A percentile compares a stretch with the other conserved stretches of the same genome.
Conservation (phyloP, 1,284 basidiomycete genomes). For the Cryptococcus sp. region DNA sequence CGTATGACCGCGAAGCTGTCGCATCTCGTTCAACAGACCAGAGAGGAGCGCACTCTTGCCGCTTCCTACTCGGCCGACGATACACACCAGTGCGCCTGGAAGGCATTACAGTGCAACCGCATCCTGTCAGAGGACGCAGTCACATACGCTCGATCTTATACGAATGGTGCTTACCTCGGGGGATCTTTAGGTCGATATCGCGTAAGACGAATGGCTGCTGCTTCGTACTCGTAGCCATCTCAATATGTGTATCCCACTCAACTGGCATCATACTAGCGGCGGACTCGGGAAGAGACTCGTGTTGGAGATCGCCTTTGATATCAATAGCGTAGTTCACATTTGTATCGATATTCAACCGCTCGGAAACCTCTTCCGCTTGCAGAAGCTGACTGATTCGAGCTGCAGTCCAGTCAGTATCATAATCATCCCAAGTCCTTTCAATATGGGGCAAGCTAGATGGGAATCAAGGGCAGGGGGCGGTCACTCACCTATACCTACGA, state of each 20-base stretch:
- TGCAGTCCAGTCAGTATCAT: background rate
- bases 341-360: slow-evolving; percentile 59
- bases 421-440: background rate
- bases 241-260: slow-evolving; percentile 2
- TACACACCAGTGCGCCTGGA: slow-evolving; percentile 34
- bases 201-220: slow-evolving; percentile 8
- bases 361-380: slow-evolving; percentile 62
- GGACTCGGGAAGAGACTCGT: slow-evolving; percentile 61
- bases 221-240: slow-evolving; percentile 11
- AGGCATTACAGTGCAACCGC: background rate
- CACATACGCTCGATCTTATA: too few relatives aligned
- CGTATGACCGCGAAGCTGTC: slow-evolving; percentile 63
- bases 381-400: slow-evolving; percentile 23
- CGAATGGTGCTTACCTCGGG: slow-evolving; percentile 3
- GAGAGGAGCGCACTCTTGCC: slow-evolving; percentile 62
- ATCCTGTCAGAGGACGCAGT: background rate
- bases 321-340: slow-evolving; percentile 59
- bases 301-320: slow-evolving; percentile 68
- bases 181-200: slow-evolving; percentile 9
- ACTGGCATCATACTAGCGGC: slow-evolving; percentile 19
- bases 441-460: too few relatives aligned
- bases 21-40: slow-evolving; percentile 75
- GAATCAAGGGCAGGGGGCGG: background rate
- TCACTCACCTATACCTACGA: slow-evolving; percentile 14
- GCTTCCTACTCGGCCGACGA: slow-evolving; percentile 44